Evolutionary conservation across 2,329 filamentous ascomycete genomes (phyloP).

Genomic region (Beauveria sp.): DNA sequence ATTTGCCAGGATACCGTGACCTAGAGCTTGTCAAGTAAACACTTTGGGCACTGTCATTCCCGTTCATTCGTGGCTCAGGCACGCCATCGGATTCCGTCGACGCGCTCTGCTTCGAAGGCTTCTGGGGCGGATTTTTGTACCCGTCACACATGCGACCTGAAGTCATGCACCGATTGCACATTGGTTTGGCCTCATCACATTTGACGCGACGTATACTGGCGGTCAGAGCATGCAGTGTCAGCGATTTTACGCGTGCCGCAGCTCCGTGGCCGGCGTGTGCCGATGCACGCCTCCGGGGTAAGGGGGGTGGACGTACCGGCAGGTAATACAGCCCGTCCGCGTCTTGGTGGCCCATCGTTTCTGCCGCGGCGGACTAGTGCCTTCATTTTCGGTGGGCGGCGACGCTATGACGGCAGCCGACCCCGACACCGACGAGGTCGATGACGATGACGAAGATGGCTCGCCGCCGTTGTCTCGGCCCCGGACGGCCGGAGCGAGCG

Average conservation of each 20-base stretch:
- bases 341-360: constrained; percentile 10
- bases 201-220: constrained; percentile 6
- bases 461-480: neutral
- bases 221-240: neutral
- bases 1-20: neutral
- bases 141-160: constrained; percentile 9
- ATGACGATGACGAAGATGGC: neutral
- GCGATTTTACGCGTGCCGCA: neutral
- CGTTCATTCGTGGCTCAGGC: neutral
- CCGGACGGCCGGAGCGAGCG: neutral
- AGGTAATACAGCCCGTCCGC: constrained; percentile 6
- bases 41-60: neutral
- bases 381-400: constrained; percentile 2
- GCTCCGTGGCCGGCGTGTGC: neutral
- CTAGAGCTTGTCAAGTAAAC: neutral
- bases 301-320: neutral
- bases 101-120: neutral
- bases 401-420: neutral
- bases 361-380: constrained; percentile 1
- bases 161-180: constrained; percentile 7
- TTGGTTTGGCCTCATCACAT: constrained; percentile 4
- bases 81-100: neutral
- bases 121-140: neutral
- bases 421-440: neutral
- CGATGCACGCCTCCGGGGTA: neutral